Percentiles rank a stretch among this genome's conserved stretches.
Conservation (phyloP, 176 grass and related monocot genomes). For the Phoenix dactylifera region DNA sequence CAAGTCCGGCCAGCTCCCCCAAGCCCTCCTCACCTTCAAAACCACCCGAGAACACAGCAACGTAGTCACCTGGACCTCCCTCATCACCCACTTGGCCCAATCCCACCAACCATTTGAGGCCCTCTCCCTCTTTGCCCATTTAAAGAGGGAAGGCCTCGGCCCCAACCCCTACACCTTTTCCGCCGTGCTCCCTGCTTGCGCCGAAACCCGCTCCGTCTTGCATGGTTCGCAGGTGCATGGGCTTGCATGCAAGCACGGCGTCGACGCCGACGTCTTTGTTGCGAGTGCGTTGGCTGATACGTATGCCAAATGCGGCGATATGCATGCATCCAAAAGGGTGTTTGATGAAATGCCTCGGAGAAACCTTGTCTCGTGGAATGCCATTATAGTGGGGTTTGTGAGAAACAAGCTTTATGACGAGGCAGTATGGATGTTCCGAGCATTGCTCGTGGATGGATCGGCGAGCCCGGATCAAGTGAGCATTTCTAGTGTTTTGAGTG, state of each 20-base stretch:
- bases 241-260: slow-evolving; percentile 26
- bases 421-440: slow-evolving; percentile 6
- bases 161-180: slow-evolving; percentile 29
- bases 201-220: not conserved
- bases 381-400: slow-evolving; percentile 31
- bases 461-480: slow-evolving; percentile 14
- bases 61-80: slow-evolving; percentile 14
- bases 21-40: slow-evolving; percentile 18
- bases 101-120: slow-evolving; percentile 13
- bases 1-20: slow-evolving; percentile 15
- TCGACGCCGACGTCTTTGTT: slow-evolving; percentile 27
- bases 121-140: slow-evolving; percentile 36
- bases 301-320: slow-evolving; percentile 36
- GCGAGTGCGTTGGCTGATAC: slow-evolving; percentile 22
- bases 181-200: slow-evolving; percentile 28
- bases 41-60: slow-evolving; percentile 2
- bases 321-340: slow-evolving; percentile 20
- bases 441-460: not conserved
- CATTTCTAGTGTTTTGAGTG: slow-evolving; percentile 15
- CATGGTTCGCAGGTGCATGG: slow-evolving; percentile 31
- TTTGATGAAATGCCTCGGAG: slow-evolving; percentile 18
- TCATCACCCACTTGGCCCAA: slow-evolving; percentile 31
- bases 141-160: not conserved
- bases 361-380: slow-evolving; percentile 33
- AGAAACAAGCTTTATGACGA: slow-evolving; percentile 22